Evolutionary conservation across 345 rosid species (phyloP), one percentile per base, ranked within the genome.

Genomic region (Eucalyptus caleyi): DNA sequence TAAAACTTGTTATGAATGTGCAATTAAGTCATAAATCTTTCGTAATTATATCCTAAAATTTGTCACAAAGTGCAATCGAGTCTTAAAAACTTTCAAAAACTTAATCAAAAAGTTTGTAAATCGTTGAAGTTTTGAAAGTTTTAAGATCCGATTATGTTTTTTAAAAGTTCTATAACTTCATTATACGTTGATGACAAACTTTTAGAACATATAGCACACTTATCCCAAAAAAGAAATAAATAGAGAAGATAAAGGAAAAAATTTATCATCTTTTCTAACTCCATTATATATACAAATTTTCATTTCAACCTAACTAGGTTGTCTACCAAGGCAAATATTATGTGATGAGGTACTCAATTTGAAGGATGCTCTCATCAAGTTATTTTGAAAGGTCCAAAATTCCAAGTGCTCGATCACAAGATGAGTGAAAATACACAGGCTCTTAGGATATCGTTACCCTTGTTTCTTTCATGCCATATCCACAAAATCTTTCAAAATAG

Each of bases 81-180:
- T 21, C 0, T 21, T 53, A 0, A 3, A 53, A 8, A 19, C 2
- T 19, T 53, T 19, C 11, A 8, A 53, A 53, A 53, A 53, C 0
- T 53, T 4, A 53, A 53, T 53, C 11, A 53, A n/a, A n/a, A n/a
- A n/a, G n/a, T n/a, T n/a, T n/a, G n/a, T n/a, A n/a, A n/a, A n/a
- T n/a, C n/a, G n/a, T n/a, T n/a, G n/a, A n/a, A n/a, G n/a, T n/a
- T n/a, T n/a, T n/a, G n/a, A n/a, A n/a, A n/a, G n/a, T 53, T 53
- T 53, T 53, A 53, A 53, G 10, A 53, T 19, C 4, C 2, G 2
- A 53, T 19, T 53, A 53, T 53, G 2, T 0, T 53, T 53, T 53
- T 53, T 53, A 0, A 53, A 19, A 53, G 4, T 53, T 53, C 19
- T 53, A 19, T 53, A 53, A 53, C 4, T 53, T 8, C 59, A 19